A percentile compares a stretch with the other conserved stretches of the same genome.
Evolutionary conservation across 345 rosid species (phyloP).

Genomic region (Hibiscus mutabilis): DNA sequence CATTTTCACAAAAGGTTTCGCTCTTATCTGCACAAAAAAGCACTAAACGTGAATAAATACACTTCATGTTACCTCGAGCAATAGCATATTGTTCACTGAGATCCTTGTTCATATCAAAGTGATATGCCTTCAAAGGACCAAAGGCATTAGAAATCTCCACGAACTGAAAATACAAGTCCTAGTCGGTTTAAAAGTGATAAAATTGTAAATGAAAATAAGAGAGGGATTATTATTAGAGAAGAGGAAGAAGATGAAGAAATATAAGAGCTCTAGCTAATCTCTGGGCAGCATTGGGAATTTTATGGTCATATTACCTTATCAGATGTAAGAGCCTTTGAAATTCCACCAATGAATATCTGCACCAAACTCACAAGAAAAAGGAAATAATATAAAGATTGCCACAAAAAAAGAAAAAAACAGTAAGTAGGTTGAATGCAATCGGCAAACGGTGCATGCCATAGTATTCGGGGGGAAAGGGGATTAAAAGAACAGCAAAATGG

Average conservation of each 20-base stretch:
- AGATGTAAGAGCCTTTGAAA: constrained; percentile 61
- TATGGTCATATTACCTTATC: constrained; percentile 57
- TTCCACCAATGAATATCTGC: constrained; percentile 92
- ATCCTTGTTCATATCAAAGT: constrained; percentile 38
- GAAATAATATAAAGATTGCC: constrained; percentile 3
- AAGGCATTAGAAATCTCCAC: constrained; percentile 78
- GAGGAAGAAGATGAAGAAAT: neutral
- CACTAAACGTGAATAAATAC: constrained; percentile 8
- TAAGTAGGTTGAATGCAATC: neutral
- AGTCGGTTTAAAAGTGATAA: neutral
- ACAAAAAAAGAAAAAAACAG: neutral
- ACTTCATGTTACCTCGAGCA: constrained; percentile 61
- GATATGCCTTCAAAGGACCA: constrained; percentile 81
- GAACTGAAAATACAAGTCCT: constrained; percentile 39
- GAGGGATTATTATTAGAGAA: neutral
- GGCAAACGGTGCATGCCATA: neutral
- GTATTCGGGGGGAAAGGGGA: neutral
- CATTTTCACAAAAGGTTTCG: neutral
- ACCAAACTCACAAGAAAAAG: constrained; percentile 19
- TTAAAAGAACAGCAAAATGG: neutral
- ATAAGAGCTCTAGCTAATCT: constrained; percentile 8
- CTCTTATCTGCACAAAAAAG: neutral
- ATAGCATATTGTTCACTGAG: constrained; percentile 40
- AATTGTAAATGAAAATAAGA: neutral
- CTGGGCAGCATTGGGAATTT: neutral